Evolutionary conservation across 805 yeast genomes (phyloP).

Genomic region (Sugiyamaella smithiae): DNA sequence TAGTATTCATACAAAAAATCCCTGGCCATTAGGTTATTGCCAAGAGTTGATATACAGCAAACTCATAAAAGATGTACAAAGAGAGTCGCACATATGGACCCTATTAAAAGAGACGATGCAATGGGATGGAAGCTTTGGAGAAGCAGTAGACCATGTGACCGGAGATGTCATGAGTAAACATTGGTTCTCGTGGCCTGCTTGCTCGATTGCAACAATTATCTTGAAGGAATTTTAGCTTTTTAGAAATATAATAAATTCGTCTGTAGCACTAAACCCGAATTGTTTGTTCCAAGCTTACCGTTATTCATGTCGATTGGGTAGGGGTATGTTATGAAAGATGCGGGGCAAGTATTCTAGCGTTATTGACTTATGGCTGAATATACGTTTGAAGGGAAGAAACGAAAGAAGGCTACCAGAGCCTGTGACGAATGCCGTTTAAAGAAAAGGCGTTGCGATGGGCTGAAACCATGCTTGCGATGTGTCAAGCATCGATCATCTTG

Average conservation of each 20-base stretch:
- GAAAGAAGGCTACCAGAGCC: neutral
- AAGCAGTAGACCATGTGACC: slow-evolving; percentile 4
- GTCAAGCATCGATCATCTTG: neutral
- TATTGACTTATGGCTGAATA: neutral
- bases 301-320: too few relatives aligned
- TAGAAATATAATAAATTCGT: neutral
- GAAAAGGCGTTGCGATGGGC: neutral
- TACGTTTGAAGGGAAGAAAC: neutral
- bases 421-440: neutral
- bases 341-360: too few relatives aligned
- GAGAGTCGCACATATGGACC: slow-evolving; percentile 3
- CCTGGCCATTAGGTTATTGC: slow-evolving; percentile 8
- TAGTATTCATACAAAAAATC: slow-evolving; percentile 8
- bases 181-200: slow-evolving; percentile 9
- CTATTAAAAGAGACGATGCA: slow-evolving; percentile 3
- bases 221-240: neutral
- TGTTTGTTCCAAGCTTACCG: too few relatives aligned
- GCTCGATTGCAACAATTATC: neutral
- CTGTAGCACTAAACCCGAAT: neutral
- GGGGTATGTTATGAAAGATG: too few relatives aligned
- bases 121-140: slow-evolving; percentile 10
- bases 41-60: slow-evolving; percentile 7
- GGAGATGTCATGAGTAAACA: slow-evolving; percentile 8
- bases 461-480: neutral
- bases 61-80: neutral